These are phyloP conservation scores for Lolium multiflorum DNA, from an alignment of 176 grass and related monocot genomes.

Conservation along the genomic window DNA sequence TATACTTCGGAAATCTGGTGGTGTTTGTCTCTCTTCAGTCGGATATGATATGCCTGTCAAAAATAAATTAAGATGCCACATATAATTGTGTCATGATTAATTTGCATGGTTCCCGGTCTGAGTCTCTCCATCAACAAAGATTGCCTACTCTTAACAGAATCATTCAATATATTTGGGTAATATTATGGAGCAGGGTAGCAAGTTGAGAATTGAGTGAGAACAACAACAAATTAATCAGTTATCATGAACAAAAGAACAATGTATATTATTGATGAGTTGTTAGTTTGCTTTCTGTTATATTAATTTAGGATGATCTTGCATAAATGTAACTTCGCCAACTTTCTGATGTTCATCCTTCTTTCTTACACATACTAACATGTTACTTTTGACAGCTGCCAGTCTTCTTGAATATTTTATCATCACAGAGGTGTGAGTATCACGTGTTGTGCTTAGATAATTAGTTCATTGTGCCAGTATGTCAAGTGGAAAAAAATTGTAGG, in stretches of 20 bases:
- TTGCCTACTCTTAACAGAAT: background rate
- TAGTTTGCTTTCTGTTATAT: background rate
- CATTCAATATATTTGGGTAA: background rate
- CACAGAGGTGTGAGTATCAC: background rate
- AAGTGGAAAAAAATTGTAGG: background rate
- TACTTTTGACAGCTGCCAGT: background rate
- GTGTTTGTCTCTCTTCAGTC: constrained; percentile 11
- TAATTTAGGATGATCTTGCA: background rate
- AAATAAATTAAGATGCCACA: background rate
- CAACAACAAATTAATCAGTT: background rate
- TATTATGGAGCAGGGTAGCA: background rate
- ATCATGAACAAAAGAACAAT: background rate
- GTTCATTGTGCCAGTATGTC: background rate
- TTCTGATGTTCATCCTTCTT: background rate
- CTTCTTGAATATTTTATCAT: background rate
- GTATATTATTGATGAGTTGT: background rate
- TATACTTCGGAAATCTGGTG: background rate
- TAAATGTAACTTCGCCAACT: background rate
- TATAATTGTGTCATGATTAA: background rate
- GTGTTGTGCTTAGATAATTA: background rate
- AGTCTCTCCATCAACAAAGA: constrained; percentile 4
- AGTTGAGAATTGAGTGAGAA: background rate
- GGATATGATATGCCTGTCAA: background rate
- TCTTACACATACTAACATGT: background rate
- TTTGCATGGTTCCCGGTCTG: background rate